Conservation (phyloP, 768 basidiomycete genomes). For the Boletus vinaceobasis region DNA sequence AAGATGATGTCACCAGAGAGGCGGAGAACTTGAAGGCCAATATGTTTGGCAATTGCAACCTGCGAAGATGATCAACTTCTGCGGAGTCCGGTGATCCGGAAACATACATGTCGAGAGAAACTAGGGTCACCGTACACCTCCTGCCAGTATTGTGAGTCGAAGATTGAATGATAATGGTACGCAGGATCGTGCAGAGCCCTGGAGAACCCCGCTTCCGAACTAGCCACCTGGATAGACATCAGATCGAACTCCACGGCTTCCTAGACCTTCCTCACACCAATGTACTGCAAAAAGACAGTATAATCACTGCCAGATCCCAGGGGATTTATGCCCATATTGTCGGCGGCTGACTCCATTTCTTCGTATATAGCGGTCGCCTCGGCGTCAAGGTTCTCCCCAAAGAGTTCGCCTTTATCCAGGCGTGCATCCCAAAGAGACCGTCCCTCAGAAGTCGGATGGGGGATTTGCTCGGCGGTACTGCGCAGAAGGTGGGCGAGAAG, state of each 20-base stretch:
- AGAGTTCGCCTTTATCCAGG: slow-evolving; percentile 46
- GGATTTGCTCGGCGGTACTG: slow-evolving; percentile 61
- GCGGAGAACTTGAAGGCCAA: slow-evolving; percentile 63
- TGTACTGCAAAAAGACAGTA: slow-evolving; percentile 85
- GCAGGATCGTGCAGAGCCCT: slow-evolving; percentile 49
- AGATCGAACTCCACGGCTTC: not conserved
- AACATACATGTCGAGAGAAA: slow-evolving; percentile 66
- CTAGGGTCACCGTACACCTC: slow-evolving; percentile 73
- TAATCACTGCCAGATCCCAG: slow-evolving; percentile 90
- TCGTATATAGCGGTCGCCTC: slow-evolving; percentile 29
- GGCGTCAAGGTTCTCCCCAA: slow-evolving; percentile 30
- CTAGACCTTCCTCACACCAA: slow-evolving; percentile 46
- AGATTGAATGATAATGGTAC: slow-evolving; percentile 77
- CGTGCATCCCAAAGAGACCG: slow-evolving; percentile 80
- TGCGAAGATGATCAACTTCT: slow-evolving; percentile 23
- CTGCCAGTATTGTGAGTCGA: slow-evolving; percentile 71
- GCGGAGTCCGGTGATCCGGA: not conserved
- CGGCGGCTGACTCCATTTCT: slow-evolving; percentile 23
- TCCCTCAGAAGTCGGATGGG: slow-evolving; percentile 64
- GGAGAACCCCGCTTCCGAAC: slow-evolving; percentile 31
- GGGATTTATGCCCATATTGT: slow-evolving; percentile 45
- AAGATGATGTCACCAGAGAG: slow-evolving; percentile 61
- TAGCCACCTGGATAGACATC: slow-evolving; percentile 29
- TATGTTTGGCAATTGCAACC: slow-evolving; percentile 64
- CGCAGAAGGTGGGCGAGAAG: slow-evolving; percentile 77